Evolutionary conservation across 768 basidiomycete genomes (phyloP), one percentile per base, ranked within the genome.

Genomic region (Phallus indusiatus): DNA sequence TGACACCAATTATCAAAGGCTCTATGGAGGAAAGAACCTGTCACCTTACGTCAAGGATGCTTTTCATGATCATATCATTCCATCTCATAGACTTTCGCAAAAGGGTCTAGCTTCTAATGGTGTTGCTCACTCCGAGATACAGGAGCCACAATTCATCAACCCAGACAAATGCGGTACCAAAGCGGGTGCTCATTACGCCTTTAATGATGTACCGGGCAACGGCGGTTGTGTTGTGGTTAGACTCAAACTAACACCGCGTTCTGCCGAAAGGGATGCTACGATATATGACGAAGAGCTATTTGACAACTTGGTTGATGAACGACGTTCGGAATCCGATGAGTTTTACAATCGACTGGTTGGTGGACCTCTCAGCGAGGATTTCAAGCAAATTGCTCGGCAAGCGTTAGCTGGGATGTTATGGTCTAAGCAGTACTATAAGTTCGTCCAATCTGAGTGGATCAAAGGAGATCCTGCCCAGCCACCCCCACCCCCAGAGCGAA

Each of bases 351-450:
- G 81, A 5, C 78, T 98, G 56, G 84, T 85, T 46, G 79, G 85
- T 63, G 92, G 92, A 3, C 84, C 89, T 14, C 85, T 95, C 67
- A 90, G 82, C 66, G 92, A 96, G 60, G 96, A 99, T 73, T 74
- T 98, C 65, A 86, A 84, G 69, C 94, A 95, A 71, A 88, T 99
- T 64, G 96, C 91, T 91, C 78, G 96, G 62, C 96, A 98, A 73
- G 96, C 94, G 20, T 74, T 99, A 53, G 84, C 84, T 20, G 96
- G 96, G 11, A 98, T 99, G 96, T 74, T 99, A 55, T 98, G 96
- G 95, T 93, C 90, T 50, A 99, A 98, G 75, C 96, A 98, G 68
- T 91, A 84, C 71, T 99, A 98, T 75, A 80, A 89, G 69, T 97
- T 97, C 72, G 84, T 97, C 61, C 94, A 97, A 71, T 88, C 89